Evolutionary conservation across 1,284 basidiomycete species (phyloP).

Genomic region (Austroboletus rostrupii): DNA sequence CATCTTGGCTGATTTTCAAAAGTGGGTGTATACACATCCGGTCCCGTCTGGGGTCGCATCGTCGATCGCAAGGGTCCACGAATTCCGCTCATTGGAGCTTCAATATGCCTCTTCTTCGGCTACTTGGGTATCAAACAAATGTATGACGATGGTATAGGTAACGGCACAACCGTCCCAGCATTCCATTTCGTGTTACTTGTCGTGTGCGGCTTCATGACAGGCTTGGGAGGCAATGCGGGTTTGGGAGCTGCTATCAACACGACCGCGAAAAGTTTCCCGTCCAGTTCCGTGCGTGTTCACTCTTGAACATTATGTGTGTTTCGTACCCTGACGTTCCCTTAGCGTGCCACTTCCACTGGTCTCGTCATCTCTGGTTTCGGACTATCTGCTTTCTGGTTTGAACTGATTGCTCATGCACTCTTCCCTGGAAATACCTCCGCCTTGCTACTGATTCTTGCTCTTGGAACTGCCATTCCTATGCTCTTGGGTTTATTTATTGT

Average conservation of each 20-base stretch:
- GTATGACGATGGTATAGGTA: conserved; percentile 47
- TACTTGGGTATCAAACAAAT: conserved; percentile 65
- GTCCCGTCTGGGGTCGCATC: conserved; percentile 68
- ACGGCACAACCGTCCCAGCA: conserved; percentile 15
- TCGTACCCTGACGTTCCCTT: not conserved
- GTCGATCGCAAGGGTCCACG: conserved; percentile 63
- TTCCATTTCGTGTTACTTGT: conserved; percentile 42
- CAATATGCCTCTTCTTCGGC: conserved; percentile 52
- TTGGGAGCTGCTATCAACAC: conserved; percentile 54
- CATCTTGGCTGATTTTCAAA: not conserved
- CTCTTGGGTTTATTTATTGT: conserved; percentile 64
- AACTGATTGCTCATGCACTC: conserved; percentile 57
- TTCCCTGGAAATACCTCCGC: conserved; percentile 71
- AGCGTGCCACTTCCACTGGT: conserved; percentile 71
- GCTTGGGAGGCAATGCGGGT: conserved; percentile 59
- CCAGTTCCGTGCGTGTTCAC: conserved; percentile 39
- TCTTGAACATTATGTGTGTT: not conserved
- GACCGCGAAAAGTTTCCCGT: conserved; percentile 64
- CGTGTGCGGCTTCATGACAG: conserved; percentile 53
- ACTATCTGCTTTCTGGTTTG: conserved; percentile 79
- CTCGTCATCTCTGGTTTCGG: conserved; percentile 82
- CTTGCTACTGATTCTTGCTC: conserved; percentile 64
- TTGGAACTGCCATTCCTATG: conserved; percentile 70
- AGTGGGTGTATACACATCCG: conserved; percentile 60
- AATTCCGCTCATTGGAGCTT: conserved; percentile 45